Evolutionary conservation across 495 filamentous ascomycete species (phyloP).

Genomic region (Chaetomium cochliodes): DNA sequence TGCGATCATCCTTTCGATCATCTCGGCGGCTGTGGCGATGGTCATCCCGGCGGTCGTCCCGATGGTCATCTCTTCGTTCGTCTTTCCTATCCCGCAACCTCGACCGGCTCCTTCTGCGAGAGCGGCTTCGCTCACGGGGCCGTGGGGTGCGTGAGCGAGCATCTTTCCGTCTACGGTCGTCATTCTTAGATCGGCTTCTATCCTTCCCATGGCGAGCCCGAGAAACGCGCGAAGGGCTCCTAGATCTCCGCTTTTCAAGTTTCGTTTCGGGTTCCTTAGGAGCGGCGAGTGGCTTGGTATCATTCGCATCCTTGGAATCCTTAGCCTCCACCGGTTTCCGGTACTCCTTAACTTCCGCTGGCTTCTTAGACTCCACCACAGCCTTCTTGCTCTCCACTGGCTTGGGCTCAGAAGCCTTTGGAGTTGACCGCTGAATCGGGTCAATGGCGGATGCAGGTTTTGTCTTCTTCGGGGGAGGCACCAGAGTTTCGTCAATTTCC

Average conservation of each 20-base stretch:
- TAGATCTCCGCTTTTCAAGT: slow-evolving; percentile 37
- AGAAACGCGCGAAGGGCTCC: slow-evolving; percentile 36
- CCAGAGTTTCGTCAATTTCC: slow-evolving; percentile 54
- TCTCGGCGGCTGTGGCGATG: slow-evolving; percentile 35
- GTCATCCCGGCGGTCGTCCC: slow-evolving; percentile 44
- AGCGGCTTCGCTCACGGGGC: slow-evolving; percentile 30
- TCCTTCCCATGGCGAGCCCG: slow-evolving; percentile 36
- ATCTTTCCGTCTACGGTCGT: slow-evolving; percentile 32
- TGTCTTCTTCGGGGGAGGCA: slow-evolving; percentile 51
- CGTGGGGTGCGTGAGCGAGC: slow-evolving; percentile 30
- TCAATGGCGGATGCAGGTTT: slow-evolving; percentile 57
- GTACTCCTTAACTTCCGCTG: slow-evolving; percentile 25
- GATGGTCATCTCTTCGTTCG: slow-evolving; percentile 31
- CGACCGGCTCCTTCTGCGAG: slow-evolving; percentile 22
- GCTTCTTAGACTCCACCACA: slow-evolving; percentile 20
- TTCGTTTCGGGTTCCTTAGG: slow-evolving; percentile 29
- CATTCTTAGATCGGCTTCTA: slow-evolving; percentile 28
- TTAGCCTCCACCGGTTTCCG: slow-evolving; percentile 24
- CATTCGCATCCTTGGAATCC: slow-evolving; percentile 31
- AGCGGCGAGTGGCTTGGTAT: slow-evolving; percentile 22
- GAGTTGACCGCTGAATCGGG: slow-evolving; percentile 48
- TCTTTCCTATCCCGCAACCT: slow-evolving; percentile 19
- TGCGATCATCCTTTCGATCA: too few species aligned
- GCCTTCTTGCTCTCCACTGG: slow-evolving; percentile 18
- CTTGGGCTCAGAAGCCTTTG: slow-evolving; percentile 39